phyloP scores from a whole-genome alignment of 352 stramenopile genomes.

The Phytophthora sojae region DNA sequence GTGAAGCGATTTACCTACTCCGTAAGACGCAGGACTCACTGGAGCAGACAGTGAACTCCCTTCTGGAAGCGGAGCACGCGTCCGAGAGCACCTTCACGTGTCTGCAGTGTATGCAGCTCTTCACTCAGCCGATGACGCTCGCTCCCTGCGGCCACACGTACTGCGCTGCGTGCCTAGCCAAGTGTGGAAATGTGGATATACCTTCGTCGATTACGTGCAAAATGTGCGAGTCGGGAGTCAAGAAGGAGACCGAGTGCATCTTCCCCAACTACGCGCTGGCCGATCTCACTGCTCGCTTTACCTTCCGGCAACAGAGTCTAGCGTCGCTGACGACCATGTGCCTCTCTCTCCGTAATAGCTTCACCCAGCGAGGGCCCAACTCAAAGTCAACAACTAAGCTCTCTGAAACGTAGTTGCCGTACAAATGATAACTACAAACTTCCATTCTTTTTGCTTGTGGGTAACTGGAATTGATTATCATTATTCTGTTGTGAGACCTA shows the following conservation, averaged over 20 bases:
- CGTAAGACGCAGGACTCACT: constrained; percentile 70
- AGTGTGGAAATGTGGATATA: constrained; percentile 41
- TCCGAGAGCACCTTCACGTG: constrained; percentile 84
- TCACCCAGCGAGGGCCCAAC: constrained; percentile 42
- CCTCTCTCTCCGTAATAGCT: constrained; percentile 70
- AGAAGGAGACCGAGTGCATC: constrained; percentile 51
- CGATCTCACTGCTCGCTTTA: constrained; percentile 75
- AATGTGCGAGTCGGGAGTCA: constrained; percentile 39
- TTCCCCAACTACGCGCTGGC: constrained; percentile 77
- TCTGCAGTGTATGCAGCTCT: constrained; percentile 75
- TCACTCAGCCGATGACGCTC: constrained; percentile 70
- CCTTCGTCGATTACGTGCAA: constrained; percentile 67
- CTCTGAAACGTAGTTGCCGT: constrained; percentile 5
- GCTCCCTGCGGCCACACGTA: constrained; percentile 79
- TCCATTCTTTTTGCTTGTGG: not conserved
- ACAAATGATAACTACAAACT: not conserved
- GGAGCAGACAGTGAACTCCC: constrained; percentile 68
- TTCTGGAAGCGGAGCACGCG: constrained; percentile 71
- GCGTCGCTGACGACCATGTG: constrained; percentile 73
- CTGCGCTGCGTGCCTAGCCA: constrained; percentile 60
- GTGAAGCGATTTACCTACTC: constrained; percentile 56
- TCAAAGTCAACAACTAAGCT: constrained; percentile 16
- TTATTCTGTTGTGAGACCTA: constrained; percentile 19
- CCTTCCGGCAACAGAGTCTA: constrained; percentile 78
- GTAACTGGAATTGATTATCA: not conserved